These are phyloP conservation scores for Protomyces inouyei DNA, from an alignment of 1,139 yeast genomes.

Conservation along the genomic window DNA sequence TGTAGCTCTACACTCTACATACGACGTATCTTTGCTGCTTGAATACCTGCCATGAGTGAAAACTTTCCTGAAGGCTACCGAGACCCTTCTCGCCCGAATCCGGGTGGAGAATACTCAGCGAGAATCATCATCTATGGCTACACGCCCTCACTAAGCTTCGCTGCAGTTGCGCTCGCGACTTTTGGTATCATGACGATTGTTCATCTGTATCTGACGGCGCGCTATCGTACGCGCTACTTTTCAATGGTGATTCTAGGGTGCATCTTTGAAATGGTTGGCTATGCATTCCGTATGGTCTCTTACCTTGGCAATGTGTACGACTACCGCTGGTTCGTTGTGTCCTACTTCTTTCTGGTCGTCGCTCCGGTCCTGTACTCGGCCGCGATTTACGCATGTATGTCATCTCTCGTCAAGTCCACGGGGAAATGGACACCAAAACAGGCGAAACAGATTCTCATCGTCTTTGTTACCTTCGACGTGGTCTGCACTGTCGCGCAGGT, in stretches of 20 bases:
- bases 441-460: not conserved
- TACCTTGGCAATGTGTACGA: constrained; percentile 1
- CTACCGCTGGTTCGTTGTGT: constrained; percentile 2
- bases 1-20: too few species aligned
- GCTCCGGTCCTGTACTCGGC: constrained; percentile 8
- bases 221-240: not conserved
- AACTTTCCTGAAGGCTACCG: not conserved
- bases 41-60: not conserved
- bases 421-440: not conserved
- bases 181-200: not conserved
- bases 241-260: not conserved
- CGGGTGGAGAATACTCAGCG: not conserved
- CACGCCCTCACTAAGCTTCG: not conserved
- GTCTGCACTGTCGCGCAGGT: not conserved
- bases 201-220: not conserved
- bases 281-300: constrained; percentile 4
- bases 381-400: not conserved
- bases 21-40: too few species aligned
- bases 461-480: not conserved
- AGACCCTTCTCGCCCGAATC: constrained; percentile 2
- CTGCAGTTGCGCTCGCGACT: not conserved
- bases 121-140: constrained; percentile 9
- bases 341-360: constrained; percentile 1
- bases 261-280: constrained; percentile 1
- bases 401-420: not conserved